These are phyloP conservation scores for Tuber umbilicatum DNA, from an alignment of 495 filamentous ascomycete genomes.

Conservation along the genomic window DNA sequence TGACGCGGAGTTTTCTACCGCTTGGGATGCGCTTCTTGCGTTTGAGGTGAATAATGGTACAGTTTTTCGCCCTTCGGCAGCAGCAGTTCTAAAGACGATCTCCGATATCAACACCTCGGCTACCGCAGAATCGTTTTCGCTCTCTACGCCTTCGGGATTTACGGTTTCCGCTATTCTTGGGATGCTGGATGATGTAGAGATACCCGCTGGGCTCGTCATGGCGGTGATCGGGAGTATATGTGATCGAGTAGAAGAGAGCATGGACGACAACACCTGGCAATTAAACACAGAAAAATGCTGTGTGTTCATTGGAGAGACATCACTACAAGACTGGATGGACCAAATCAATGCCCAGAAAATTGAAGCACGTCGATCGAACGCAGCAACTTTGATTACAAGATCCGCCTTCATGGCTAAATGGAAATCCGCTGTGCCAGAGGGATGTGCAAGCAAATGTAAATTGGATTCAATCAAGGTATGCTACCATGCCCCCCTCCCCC, in stretches of 20 bases:
- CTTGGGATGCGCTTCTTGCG: conserved; percentile 49
- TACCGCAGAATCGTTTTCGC: conserved; percentile 47
- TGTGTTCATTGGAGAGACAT: conserved; percentile 10
- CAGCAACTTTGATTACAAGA: not conserved
- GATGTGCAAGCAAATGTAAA: conserved; percentile 18
- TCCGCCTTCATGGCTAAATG: conserved; percentile 26
- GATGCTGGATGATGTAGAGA: conserved; percentile 25
- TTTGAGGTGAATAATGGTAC: conserved; percentile 43
- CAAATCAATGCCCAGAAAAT: not conserved
- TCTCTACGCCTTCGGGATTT: conserved; percentile 34
- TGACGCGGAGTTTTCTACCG: conserved; percentile 45
- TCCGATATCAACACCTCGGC: conserved; percentile 48
- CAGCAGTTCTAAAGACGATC: conserved; percentile 47
- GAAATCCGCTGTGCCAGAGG: conserved; percentile 30
- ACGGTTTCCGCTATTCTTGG: conserved; percentile 14
- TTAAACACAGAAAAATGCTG: conserved; percentile 16
- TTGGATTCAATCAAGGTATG: conserved; percentile 33
- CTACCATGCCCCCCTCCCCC: not conserved
- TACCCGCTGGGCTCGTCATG: conserved; percentile 26
- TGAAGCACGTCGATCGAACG: too few relatives aligned
- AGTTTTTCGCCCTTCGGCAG: conserved; percentile 47
- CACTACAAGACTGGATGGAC: conserved; percentile 26
- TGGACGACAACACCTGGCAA: conserved; percentile 7
- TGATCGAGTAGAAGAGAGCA: conserved; percentile 9
- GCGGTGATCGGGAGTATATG: conserved; percentile 20